Evolutionary conservation across 2,329 filamentous ascomycete genomes (phyloP).

Genomic region (Botryotinia narcissicola): DNA sequence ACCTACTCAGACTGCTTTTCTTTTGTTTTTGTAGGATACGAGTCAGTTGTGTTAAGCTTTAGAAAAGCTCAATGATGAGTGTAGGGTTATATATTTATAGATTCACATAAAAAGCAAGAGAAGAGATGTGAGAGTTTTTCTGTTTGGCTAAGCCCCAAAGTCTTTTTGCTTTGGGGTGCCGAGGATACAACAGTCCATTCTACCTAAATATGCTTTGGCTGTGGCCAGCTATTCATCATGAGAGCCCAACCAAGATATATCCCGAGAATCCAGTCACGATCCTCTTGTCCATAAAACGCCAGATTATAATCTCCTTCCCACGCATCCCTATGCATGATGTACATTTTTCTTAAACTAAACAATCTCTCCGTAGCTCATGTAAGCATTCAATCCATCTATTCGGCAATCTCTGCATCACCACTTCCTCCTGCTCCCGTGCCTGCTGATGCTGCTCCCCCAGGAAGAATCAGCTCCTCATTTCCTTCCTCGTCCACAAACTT

Average conservation of each 20-base stretch:
- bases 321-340: slow-evolving; percentile 23
- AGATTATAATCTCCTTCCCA: slow-evolving; percentile 13
- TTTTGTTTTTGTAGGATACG: too few relatives aligned
- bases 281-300: slow-evolving; percentile 25
- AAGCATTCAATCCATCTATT: slow-evolving; percentile 25
- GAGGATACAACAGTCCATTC: slow-evolving; percentile 32
- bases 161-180: slow-evolving; percentile 33
- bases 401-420: slow-evolving; percentile 29
- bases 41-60: not conserved
- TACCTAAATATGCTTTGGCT: slow-evolving; percentile 24
- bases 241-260: slow-evolving; percentile 17
- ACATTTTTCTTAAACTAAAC: slow-evolving; percentile 24
- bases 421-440: slow-evolving; percentile 21
- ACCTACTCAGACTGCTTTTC: not conserved
- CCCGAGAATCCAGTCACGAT: slow-evolving; percentile 14
- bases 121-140: not conserved
- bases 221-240: slow-evolving; percentile 14
- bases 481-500: slow-evolving; percentile 75
- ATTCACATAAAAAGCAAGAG: not conserved
- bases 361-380: not conserved
- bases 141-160: slow-evolving; percentile 26
- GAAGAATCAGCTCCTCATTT: slow-evolving; percentile 51
- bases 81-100: not conserved
- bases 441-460: slow-evolving; percentile 25
- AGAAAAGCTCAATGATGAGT: not conserved